Evolutionary conservation across 306 rosid species (phyloP).

Genomic region (Calophaca sinica): DNA sequence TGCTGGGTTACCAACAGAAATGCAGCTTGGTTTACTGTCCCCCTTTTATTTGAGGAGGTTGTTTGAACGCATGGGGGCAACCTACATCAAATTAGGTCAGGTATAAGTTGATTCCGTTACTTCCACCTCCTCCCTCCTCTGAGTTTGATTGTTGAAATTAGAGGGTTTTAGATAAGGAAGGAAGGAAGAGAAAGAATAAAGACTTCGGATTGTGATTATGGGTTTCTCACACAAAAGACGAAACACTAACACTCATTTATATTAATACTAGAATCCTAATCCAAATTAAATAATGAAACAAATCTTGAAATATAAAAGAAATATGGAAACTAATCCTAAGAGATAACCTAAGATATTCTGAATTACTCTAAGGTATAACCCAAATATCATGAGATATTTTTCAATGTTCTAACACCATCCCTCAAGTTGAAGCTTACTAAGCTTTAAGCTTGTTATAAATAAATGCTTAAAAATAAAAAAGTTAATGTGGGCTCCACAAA

Average conservation of each 20-base stretch:
- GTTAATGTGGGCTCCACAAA: not conserved
- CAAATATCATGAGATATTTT: not conserved
- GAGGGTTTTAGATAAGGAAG: not conserved
- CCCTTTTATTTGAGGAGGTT: conserved; percentile 84
- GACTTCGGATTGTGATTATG: not conserved
- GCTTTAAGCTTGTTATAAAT: too few species aligned
- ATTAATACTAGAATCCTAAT: not conserved
- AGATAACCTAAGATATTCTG: too few species aligned
- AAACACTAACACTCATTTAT: not conserved
- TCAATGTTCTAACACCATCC: too few species aligned
- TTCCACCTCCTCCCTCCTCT: conserved; percentile 7
- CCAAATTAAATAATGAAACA: conserved; percentile 3
- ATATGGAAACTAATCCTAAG: too few species aligned
- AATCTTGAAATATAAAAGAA: too few species aligned
- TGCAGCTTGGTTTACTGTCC: conserved; percentile 84
- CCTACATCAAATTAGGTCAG: conserved; percentile 95
- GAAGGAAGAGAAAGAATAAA: not conserved
- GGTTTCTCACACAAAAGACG: not conserved
- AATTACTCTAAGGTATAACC: too few species aligned
- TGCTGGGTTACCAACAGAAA: conserved; percentile 66
- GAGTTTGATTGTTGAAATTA: conserved; percentile 18
- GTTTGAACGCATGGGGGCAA: conserved; percentile 96
- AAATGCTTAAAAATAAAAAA: not conserved
- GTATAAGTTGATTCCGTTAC: conserved; percentile 50
- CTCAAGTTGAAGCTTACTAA: too few species aligned